Evolutionary conservation across 306 rosid species (phyloP).

Genomic region (Luffa aegyptiaca): DNA sequence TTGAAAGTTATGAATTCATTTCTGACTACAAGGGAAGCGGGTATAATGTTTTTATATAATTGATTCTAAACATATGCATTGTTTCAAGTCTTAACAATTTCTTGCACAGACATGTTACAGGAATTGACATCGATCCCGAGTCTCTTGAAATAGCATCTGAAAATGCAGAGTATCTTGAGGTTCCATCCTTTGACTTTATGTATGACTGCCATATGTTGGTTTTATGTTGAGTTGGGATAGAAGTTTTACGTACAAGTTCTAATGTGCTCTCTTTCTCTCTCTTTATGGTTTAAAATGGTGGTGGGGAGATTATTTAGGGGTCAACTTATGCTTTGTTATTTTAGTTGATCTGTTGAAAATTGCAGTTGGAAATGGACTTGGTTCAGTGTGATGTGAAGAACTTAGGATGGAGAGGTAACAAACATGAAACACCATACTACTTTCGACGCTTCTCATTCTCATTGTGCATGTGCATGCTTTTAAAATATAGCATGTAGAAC

Average conservation of each 20-base stretch:
- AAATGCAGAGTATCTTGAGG: constrained; percentile 92
- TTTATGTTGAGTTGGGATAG: constrained; percentile 8
- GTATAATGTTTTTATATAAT: not conserved
- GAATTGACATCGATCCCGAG: constrained; percentile 84
- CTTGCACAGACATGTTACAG: constrained; percentile 68
- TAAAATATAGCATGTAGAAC: not conserved
- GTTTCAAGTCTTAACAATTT: constrained; percentile 9
- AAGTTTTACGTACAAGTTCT: not conserved
- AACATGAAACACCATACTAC: not conserved
- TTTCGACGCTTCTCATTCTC: not conserved
- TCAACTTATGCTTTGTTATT: constrained; percentile 12
- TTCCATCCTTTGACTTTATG: constrained; percentile 9
- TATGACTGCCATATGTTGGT: not conserved
- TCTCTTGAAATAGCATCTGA: constrained; percentile 70
- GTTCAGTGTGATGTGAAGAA: constrained; percentile 55
- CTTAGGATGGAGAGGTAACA: constrained; percentile 65
- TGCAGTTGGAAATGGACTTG: constrained; percentile 78
- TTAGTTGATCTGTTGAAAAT: constrained; percentile 24
- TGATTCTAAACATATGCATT: not conserved
- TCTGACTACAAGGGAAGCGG: not conserved
- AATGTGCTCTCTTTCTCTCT: not conserved
- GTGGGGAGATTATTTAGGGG: not conserved
- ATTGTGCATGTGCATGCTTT: not conserved
- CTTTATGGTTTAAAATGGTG: not conserved
- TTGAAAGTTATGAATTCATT: not conserved